Evolutionary conservation across 805 yeast species (phyloP), one percentile per base, ranked within the genome.

Genomic region (Ogataea sp.): DNA sequence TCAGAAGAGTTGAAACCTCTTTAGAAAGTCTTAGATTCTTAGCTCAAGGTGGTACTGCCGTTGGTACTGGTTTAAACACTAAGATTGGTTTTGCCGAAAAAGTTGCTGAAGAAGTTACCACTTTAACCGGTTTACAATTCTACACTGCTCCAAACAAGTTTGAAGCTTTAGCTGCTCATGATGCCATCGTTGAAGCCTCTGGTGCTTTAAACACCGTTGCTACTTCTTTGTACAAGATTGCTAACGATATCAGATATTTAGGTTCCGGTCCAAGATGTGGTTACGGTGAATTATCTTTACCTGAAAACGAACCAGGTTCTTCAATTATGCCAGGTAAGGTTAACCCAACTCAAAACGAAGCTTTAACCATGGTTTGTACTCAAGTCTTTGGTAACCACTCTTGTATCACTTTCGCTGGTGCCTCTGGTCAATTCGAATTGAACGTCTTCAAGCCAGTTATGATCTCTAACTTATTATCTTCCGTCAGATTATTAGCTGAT

Each of bases 261-360:
- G 98, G 97, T 48, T 86, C 96, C 35, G 98, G 98, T 56, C 98
- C 98, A 61, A 83, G 98, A 71, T 93, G 98, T 69, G 98, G 98
- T 47, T 93, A 93, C 68, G 97, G 97, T 41, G 98, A 93, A 69
- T 78, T 93, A 52, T 60, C 87, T 21, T 72, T 93, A 53, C 98
- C 98, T 47, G 97, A 90, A 71, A 93, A 93, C 67, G 98, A 93
- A 71, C 98, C 98, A 42, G 98, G 98, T 59, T 87, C 97, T 43
- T 88, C 97, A 23, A 93, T 93, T 66, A 93, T 93, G 98, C 98
- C 98, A 39, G 98, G 98, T 62, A 93, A 93, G 71, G 97, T 93
- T 47, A 93, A 93, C 76, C 98, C 98, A 50, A 93, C 98, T 41
- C 98, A 93, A 73, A 89, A 89, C 65, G 98, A 93, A 75, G 98